phyloP scores from a whole-genome alignment of 1,139 yeast species.

The Suzukiozyma palmioleophila region DNA sequence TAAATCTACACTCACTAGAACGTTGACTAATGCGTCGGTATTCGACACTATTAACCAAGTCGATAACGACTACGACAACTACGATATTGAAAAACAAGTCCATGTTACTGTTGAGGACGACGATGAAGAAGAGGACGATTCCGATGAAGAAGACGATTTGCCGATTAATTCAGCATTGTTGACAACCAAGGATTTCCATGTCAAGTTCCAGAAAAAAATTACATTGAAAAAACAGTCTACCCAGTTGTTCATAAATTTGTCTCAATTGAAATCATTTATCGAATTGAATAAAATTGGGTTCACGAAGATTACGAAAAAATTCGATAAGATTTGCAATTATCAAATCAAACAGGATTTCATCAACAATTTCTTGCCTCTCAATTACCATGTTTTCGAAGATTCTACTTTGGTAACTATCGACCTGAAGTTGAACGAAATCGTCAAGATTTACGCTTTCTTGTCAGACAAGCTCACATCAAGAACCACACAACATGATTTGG shows the following conservation, averaged over 20 bases:
- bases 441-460: constrained; percentile 43
- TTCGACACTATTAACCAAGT: constrained; percentile 25
- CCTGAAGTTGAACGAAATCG: constrained; percentile 42
- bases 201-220: constrained; percentile 51
- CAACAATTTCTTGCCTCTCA: constrained; percentile 36
- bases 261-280: constrained; percentile 79
- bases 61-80: constrained; percentile 10
- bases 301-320: constrained; percentile 81
- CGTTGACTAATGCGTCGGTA: constrained; percentile 27
- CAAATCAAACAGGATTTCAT: constrained; percentile 52
- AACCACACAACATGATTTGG: constrained; percentile 32
- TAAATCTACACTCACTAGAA: constrained; percentile 23
- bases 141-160: constrained; percentile 35
- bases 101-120: constrained; percentile 21
- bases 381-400: constrained; percentile 43
- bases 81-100: constrained; percentile 1
- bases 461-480: constrained; percentile 28
- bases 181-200: constrained; percentile 43
- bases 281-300: constrained; percentile 87
- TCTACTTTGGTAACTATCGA: constrained; percentile 42
- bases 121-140: constrained; percentile 39
- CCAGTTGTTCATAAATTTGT: constrained; percentile 64
- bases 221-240: constrained; percentile 67
- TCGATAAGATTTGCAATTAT: constrained; percentile 75
- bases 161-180: constrained; percentile 37